Conservation (phyloP, 257 asterid species). For the Scutellaria barbata region DNA sequence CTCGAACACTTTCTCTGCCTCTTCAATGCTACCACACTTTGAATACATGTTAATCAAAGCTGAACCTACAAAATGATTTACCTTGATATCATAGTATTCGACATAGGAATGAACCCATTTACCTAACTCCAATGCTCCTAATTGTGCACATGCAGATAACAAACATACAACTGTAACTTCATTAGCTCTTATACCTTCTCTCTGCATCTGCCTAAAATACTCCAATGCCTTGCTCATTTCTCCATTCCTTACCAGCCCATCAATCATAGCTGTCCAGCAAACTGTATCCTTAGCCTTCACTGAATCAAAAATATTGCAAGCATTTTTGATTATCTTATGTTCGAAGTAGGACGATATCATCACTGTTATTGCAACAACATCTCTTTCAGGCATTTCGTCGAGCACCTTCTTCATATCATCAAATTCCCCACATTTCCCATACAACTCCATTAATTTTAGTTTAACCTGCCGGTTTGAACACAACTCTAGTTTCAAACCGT, state of each 20-base stretch:
- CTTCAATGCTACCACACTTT: slow-evolving; percentile 56
- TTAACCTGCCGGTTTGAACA: slow-evolving; percentile 45
- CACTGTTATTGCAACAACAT: slow-evolving; percentile 53
- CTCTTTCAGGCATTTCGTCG: slow-evolving; percentile 61
- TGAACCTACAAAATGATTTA: slow-evolving; percentile 55
- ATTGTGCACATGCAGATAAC: slow-evolving; percentile 59
- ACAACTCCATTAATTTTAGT: slow-evolving; percentile 51
- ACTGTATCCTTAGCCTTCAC: slow-evolving; percentile 53
- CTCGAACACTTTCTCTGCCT: slow-evolving; percentile 48
- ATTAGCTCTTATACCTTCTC: slow-evolving; percentile 51
- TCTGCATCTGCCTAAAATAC: slow-evolving; percentile 56
- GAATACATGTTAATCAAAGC: slow-evolving; percentile 62
- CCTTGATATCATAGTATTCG: slow-evolving; percentile 37
- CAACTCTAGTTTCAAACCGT: slow-evolving; percentile 50
- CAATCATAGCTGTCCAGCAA: slow-evolving; percentile 66
- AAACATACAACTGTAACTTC: slow-evolving; percentile 55
- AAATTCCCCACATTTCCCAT: slow-evolving; percentile 56
- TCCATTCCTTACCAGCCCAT: slow-evolving; percentile 64
- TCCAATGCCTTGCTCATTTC: slow-evolving; percentile 56
- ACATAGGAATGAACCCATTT: slow-evolving; percentile 62
- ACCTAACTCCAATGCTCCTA: slow-evolving; percentile 62
- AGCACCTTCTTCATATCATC: slow-evolving; percentile 48
- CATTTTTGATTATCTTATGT: slow-evolving; percentile 41
- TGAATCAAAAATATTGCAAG: slow-evolving; percentile 41
- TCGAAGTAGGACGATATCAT: slow-evolving; percentile 57